phyloP scores from a whole-genome alignment of 1,284 basidiomycete species.

The Cutaneotrichosporon sp. region DNA sequence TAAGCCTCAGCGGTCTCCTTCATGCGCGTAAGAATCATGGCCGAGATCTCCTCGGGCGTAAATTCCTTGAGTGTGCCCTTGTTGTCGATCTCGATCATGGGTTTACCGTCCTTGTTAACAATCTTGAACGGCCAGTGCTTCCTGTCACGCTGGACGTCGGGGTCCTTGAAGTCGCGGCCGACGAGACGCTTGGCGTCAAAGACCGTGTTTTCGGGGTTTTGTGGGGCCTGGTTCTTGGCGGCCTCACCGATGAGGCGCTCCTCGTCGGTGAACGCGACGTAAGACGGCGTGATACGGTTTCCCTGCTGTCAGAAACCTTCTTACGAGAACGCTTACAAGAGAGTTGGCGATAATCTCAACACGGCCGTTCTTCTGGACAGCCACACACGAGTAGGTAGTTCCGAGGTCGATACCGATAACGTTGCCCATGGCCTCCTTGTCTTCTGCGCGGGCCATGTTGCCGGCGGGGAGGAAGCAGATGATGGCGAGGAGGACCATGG shows the following conservation, averaged over 20 bases:
- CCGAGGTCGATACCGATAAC: conserved; percentile 57
- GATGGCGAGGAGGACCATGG: conserved; percentile 51
- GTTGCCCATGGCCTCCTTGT: conserved; percentile 70
- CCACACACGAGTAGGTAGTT: conserved; percentile 62
- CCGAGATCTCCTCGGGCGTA: conserved; percentile 93
- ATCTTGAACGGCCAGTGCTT: conserved; percentile 74
- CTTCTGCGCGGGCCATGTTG: conserved; percentile 41
- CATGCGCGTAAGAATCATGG: conserved; percentile 98
- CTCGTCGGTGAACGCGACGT: conserved; percentile 81
- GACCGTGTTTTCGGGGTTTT: conserved; percentile 89
- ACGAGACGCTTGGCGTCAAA: conserved; percentile 98
- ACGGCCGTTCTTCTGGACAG: conserved; percentile 82
- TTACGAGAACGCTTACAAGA: background rate
- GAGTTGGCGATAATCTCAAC: conserved; percentile 92
- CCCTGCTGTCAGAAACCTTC: conserved; percentile 58
- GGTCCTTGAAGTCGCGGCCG: conserved; percentile 58
- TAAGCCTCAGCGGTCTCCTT: conserved; percentile 98
- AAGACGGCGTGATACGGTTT: conserved; percentile 94
- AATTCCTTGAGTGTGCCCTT: conserved; percentile 83
- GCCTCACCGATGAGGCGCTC: conserved; percentile 86
- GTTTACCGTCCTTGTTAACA: conserved; percentile 77
- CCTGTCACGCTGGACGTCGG: conserved; percentile 77
- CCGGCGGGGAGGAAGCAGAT: conserved; percentile 50
- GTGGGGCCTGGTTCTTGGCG: conserved; percentile 79
- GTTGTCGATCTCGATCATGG: conserved; percentile 79